Percentiles rank a stretch among this genome's conserved stretches.
phyloP scores from a whole-genome alignment of 495 filamentous ascomycete species.

The Parachaetomium inaequale region DNA sequence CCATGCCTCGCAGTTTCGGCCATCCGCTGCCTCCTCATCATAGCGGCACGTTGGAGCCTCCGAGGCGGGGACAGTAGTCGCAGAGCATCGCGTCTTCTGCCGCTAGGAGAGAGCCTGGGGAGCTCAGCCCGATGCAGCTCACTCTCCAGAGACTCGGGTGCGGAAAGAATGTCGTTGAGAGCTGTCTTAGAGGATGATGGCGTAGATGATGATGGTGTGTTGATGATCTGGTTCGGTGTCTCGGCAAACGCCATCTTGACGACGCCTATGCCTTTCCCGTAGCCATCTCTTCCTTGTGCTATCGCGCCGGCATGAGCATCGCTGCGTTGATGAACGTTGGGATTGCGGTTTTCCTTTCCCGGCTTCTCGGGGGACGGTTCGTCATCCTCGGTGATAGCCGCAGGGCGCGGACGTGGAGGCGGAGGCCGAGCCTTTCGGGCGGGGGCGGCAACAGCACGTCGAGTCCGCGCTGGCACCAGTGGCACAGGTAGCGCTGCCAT shows the following conservation, averaged over 20 bases:
- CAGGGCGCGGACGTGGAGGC: not conserved
- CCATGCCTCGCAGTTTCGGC: not conserved
- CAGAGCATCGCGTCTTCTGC: no score
- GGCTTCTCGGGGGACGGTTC: not conserved
- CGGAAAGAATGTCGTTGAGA: conserved; percentile 34
- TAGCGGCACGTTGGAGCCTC: not conserved
- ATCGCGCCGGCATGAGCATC: no score
- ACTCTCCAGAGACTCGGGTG: not conserved
- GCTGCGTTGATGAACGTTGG: no score
- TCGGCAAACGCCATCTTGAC: conserved; percentile 29
- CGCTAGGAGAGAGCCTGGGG: no score
- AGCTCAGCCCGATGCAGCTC: not conserved
- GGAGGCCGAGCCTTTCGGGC: not conserved
- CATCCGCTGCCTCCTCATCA: not conserved
- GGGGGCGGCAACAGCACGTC: not conserved
- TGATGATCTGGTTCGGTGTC: conserved; percentile 31
- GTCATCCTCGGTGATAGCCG: not conserved
- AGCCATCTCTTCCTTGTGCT: no score
- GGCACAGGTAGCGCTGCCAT: not conserved
- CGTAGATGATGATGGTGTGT: conserved; percentile 31
- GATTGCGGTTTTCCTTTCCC: no score
- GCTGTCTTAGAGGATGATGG: conserved; percentile 30
- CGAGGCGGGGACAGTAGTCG: no score
- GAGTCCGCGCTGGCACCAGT: not conserved
- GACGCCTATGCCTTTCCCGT: not conserved